Evolutionary conservation across 2,329 filamentous ascomycete genomes (phyloP), one percentile per base, ranked within the genome.

Genomic region (Aschersonia sp.): DNA sequence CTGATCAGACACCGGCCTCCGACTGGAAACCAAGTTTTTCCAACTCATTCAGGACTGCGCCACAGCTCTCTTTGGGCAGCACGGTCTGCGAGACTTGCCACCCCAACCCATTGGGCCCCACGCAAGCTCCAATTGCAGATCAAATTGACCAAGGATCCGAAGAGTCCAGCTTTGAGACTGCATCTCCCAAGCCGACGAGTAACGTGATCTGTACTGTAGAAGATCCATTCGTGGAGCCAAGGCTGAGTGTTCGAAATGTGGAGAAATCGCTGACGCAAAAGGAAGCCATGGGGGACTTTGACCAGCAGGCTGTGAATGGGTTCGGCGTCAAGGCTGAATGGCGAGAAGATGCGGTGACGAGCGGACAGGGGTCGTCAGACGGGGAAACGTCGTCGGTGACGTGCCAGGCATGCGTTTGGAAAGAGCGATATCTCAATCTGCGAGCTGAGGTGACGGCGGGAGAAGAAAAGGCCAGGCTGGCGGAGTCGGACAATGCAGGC

Each of bases 321-420:
- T 39, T 41, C 48, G 8, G 47, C 12, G 6, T 47, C n/a, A 22
- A 43, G 40, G 5, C 30, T 11, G 6, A 9, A 9, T 42, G 37
- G 6, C 10, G 10, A 43, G 33, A n/a, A 35, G n/a, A 35, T 43
- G 30, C 22, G 8, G n/a, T 6, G 33, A 9, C 29, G 30, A 31
- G 29, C 8, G 39, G 44, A 5, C 14, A 39, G 22, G 6, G 45
- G 14, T 35, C 44, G 14, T n/a, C 42, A 7, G n/a, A 42, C 12
- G 42, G 29, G 22, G 35, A 14, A 49, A 35, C 32, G 40, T 40
- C 41, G 8, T 30, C 44, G 50, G 35, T 43, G 50, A 46, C 30
- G 42, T 40, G 43, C 48, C 69, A 71, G 49, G 55, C 62, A 7
- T 71, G 69, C 52, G 56, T 55, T 43, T 73, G 62, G 70, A 66